Percentiles rank a stretch among this genome's conserved stretches.
phyloP scores from a whole-genome alignment of 768 basidiomycete genomes.

The Tephrocybe sp. region DNA sequence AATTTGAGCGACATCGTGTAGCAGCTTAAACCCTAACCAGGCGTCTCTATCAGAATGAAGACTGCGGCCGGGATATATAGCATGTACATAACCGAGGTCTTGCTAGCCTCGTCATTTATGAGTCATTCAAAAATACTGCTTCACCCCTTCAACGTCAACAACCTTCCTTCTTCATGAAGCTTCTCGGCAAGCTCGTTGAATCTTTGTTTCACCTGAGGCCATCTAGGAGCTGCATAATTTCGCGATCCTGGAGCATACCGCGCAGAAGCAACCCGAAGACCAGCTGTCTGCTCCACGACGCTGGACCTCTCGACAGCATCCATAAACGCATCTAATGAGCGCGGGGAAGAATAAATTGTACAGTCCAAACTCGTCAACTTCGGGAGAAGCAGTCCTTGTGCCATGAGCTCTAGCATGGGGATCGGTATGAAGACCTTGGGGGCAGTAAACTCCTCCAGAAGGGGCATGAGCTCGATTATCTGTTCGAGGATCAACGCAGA shows the following conservation, averaged over 20 bases:
- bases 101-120: background rate
- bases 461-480: background rate
- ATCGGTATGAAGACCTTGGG: background rate
- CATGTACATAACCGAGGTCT: background rate
- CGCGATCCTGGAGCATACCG: background rate
- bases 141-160: background rate
- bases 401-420: conserved; percentile 1
- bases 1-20: no score
- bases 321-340: conserved; percentile 5
- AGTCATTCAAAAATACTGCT: background rate
- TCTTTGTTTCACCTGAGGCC: background rate
- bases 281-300: background rate
- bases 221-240: conserved; percentile 1
- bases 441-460: background rate
- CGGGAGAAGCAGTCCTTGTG: conserved; percentile 2
- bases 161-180: conserved; percentile 1
- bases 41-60: no score
- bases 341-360: background rate
- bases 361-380: background rate
- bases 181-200: conserved; percentile 1
- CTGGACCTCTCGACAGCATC: conserved; percentile 2
- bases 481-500: background rate
- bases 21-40: no score
- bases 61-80: no score
- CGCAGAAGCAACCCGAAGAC: background rate